phyloP scores from a whole-genome alignment of 192 early-diverging fungal species.

The Spinellus fusiger region DNA sequence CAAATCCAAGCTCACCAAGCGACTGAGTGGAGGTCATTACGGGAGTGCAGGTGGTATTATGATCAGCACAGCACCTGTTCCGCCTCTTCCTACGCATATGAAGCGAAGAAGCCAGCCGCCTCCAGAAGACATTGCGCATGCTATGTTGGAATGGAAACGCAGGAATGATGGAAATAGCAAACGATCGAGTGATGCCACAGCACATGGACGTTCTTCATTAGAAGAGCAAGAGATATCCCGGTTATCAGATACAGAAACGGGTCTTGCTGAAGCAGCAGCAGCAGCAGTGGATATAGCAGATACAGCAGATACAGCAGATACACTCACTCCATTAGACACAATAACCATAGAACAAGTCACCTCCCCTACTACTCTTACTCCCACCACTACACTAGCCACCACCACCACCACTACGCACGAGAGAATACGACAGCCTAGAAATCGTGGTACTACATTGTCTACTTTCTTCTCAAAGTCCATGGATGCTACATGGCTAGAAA shows the following conservation, averaged over 20 bases:
- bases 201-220: not conserved
- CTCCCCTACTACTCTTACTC: too few relatives aligned
- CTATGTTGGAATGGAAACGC: constrained; percentile 28
- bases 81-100: not conserved
- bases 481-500: not conserved
- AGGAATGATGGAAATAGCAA: constrained; percentile 13
- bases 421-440: too few relatives aligned
- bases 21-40: constrained; percentile 27
- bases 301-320: not conserved
- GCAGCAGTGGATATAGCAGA: too few relatives aligned
- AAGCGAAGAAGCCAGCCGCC: constrained; percentile 5
- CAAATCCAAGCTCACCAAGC: constrained; percentile 16
- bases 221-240: not conserved
- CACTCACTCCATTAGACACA: not conserved
- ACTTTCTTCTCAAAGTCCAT: constrained; percentile 11
- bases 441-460: not conserved
- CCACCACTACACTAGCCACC: too few relatives aligned
- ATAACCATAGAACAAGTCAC: not conserved
- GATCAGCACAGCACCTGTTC: constrained; percentile 18
- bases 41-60: constrained; percentile 34
- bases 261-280: too few relatives aligned
- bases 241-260: not conserved
- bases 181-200: constrained; percentile 2
- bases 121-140: constrained; percentile 16
- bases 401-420: too few relatives aligned